Base-by-base conservation (phyloP, 148 eudicot species). In the Camellia granthamiana region DNA sequence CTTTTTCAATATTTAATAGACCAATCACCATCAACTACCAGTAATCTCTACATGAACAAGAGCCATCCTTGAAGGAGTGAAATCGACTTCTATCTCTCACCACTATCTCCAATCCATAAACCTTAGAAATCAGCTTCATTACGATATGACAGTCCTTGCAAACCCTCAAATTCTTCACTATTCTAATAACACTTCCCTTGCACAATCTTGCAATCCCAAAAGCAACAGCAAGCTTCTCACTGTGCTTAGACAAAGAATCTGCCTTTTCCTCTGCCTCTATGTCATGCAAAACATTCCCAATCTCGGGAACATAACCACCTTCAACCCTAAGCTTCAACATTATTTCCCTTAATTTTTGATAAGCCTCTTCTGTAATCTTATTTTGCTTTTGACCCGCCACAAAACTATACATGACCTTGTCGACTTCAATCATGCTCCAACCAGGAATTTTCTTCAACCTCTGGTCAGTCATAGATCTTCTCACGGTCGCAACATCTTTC, bases 351-450 rank as follows among this genome's bases (percentile, higher is more conserved):
- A 91, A 83, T 85, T 90, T 90, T 47, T 83, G 80, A 81, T 80
- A 84, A 43, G 90, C 92, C 77, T 78, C 85, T 21, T 83, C 81
- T 6, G 84, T 82, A 16, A 81, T 75, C 70, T 87, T 84, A 67
- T 80, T 85, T 46, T 55, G 70, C 55, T 84, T 86, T 56, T 81
- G 88, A 70, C 91, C 88, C 3, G 95, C 92, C 60, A 88, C 78
- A 81, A 91, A 90, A 58, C 82, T 90, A 75, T 88, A 86, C 89
- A 88, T 81, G 38, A 68, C 69, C 77, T 86, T 90, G 55, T 89
- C 87, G 54, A 90, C 88, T 83, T 90, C 91, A 73, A 92, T 87
- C 90, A 87, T 85, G 77, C 93, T 92, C 95, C 95, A 92, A 74
- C 95, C 92, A 18, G 93, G 90, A 42, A 77, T 64, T 84, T 90